Conservation (phyloP, 129 eudicot genomes). For the Flaveria brownii region DNA sequence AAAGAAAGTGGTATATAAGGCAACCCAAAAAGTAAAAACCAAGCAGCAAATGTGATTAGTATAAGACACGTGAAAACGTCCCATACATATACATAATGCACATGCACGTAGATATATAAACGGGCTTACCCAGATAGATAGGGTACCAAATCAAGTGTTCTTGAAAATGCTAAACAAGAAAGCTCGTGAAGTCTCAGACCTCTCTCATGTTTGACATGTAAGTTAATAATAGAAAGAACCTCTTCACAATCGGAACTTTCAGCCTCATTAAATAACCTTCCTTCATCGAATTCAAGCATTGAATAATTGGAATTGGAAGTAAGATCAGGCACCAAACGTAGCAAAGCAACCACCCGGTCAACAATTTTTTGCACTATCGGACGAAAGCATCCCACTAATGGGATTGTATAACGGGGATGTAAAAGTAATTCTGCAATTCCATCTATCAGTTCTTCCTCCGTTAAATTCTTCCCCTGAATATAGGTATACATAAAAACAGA, state of each 20-base stretch:
- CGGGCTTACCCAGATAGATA: slow-evolving; percentile 57
- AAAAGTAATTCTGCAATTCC: slow-evolving; percentile 63
- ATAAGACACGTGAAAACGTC: neutral
- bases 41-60: neutral
- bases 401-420: slow-evolving; percentile 75
- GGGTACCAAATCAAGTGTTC: slow-evolving; percentile 79
- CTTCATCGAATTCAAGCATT: slow-evolving; percentile 53
- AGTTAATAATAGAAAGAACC: slow-evolving; percentile 43
- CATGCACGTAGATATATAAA: neutral
- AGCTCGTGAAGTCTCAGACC: slow-evolving; percentile 84
- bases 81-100: neutral
- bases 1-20: neutral
- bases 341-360: slow-evolving; percentile 50
- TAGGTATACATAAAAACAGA: neutral
- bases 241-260: slow-evolving; percentile 43
- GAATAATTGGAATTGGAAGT: slow-evolving; percentile 39
- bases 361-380: slow-evolving; percentile 61
- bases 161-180: slow-evolving; percentile 80
- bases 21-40: neutral
- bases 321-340: slow-evolving; percentile 65
- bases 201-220: slow-evolving; percentile 49
- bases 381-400: slow-evolving; percentile 87
- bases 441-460: slow-evolving; percentile 71
- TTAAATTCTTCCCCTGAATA: slow-evolving; percentile 55
- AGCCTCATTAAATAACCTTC: slow-evolving; percentile 41